Evolutionary conservation across 768 basidiomycete genomes (phyloP).

Genomic region (Saitozyma sp.): DNA sequence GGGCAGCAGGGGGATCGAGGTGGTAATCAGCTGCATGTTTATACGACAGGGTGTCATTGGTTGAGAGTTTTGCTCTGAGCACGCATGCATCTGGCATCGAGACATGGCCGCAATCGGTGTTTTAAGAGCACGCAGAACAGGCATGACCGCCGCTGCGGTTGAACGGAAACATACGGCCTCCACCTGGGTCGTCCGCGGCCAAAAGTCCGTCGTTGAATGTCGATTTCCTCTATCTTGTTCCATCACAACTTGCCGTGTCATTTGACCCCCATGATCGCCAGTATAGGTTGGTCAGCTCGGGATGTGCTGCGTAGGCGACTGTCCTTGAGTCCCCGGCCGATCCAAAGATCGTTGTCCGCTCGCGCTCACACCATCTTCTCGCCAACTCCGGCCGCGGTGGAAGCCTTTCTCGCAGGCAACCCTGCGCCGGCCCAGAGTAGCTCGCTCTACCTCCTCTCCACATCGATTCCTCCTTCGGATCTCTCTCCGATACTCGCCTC

Average conservation of each 20-base stretch:
- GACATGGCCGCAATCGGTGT: too few relatives aligned
- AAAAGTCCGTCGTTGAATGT: too few relatives aligned
- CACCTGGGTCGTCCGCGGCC: too few relatives aligned
- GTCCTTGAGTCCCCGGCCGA: too few relatives aligned
- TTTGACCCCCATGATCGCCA: too few relatives aligned
- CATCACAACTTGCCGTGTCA: too few relatives aligned
- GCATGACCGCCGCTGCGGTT: too few relatives aligned
- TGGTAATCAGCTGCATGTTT: slow-evolving; percentile 12
- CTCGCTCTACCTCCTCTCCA: slow-evolving; percentile 33
- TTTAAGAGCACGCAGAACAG: too few relatives aligned
- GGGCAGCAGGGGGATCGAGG: slow-evolving; percentile 11
- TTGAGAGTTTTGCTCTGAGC: background rate
- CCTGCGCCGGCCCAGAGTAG: slow-evolving; percentile 3
- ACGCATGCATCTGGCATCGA: background rate
- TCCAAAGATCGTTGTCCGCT: background rate
- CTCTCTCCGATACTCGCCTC: slow-evolving; percentile 12
- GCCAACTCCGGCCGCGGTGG: slow-evolving; percentile 23
- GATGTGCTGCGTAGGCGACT: too few relatives aligned
- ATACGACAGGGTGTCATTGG: background rate
- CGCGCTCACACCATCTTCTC: slow-evolving; percentile 30
- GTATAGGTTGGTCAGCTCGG: too few relatives aligned
- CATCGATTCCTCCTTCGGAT: slow-evolving; percentile 10
- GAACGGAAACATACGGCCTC: too few relatives aligned
- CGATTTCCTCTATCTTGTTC: too few relatives aligned
- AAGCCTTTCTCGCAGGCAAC: slow-evolving; percentile 10